Conservation (phyloP, 2,329 filamentous ascomycete species). For the Paraphoma chrysanthemicola region DNA sequence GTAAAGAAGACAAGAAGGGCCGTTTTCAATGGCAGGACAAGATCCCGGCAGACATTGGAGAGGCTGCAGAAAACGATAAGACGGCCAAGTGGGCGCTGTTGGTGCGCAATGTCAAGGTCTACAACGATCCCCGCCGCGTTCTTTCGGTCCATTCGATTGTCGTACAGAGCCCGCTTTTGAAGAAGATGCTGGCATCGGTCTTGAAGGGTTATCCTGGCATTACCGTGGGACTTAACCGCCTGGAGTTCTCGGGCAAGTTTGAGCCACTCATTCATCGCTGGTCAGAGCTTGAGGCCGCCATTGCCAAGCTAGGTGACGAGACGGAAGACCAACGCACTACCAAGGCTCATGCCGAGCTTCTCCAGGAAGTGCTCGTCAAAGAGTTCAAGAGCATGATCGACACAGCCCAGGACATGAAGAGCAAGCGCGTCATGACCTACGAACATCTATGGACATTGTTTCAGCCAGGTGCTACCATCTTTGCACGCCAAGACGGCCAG, state of each 20-base stretch:
- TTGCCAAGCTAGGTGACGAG: conserved; percentile 31
- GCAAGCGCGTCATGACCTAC: conserved; percentile 51
- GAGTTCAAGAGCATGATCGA: conserved; percentile 54
- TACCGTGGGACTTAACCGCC: conserved; percentile 65
- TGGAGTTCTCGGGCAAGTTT: conserved; percentile 69
- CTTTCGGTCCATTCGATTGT: conserved; percentile 69
- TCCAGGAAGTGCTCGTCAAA: conserved; percentile 46
- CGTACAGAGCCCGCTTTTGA: conserved; percentile 69
- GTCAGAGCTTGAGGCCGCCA: conserved; percentile 48
- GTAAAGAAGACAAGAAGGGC: conserved; percentile 51
- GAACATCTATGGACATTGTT: conserved; percentile 55
- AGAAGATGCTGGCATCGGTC: conserved; percentile 62
- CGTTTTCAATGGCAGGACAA: conserved; percentile 44
- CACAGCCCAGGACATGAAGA: conserved; percentile 48
- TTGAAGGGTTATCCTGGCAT: conserved; percentile 68
- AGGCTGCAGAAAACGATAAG: conserved; percentile 64
- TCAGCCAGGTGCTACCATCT: conserved; percentile 43
- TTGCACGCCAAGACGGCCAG: conserved; percentile 46
- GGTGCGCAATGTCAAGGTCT: conserved; percentile 51
- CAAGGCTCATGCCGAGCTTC: conserved; percentile 49
- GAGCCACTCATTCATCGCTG: conserved; percentile 72
- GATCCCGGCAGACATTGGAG: conserved; percentile 41
- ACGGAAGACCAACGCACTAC: conserved; percentile 39
- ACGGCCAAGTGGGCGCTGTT: conserved; percentile 64
- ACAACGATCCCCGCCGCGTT: conserved; percentile 63